Evolutionary conservation across 768 basidiomycete genomes (phyloP), one percentile per base, ranked within the genome.

Genomic region (Chalciporus pseudorubinellus): DNA sequence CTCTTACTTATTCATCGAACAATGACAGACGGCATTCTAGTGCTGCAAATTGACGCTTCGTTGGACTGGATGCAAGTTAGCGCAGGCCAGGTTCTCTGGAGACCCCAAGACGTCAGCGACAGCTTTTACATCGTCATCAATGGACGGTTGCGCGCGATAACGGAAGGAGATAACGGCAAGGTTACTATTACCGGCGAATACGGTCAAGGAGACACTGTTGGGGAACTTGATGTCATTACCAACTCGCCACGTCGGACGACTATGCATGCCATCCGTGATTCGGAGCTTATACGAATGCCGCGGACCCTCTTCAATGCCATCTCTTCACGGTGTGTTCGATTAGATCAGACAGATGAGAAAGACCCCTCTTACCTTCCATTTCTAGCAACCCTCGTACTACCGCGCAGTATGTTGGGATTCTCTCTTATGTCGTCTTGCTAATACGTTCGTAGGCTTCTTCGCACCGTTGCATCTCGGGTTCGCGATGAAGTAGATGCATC

Each of bases 121-220:
- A 95, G 93, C 60, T 98, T 98, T 70, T 98, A 97, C 67, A 97
- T 99, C 52, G 97, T 95, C 55, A 91, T 95, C 66, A 95, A 98
- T 64, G 97, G 97, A 44, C 93, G 97, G 59, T 73, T 99, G 16
- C 84, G 97, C 55, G 90, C 93, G 2, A 87, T 98, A 52, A 78
- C 82, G 13, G 94, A 98, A 62, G 82, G 81, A 20, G 84, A 87
- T 22, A 77, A 74, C 24, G 92, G 89, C 6, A 83, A 78, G 31
- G 85, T 95, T 33, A 80, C 80, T 10, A 94, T 98, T 43, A 77
- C 88, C 2, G 91, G 85, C 8, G 97, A 99, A 73, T 95, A 95
- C 62, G 97, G 97, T 34, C 95, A 98, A 69, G 95, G 94, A 10
- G 95, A 98, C 63, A 90, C 91, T 0, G 93, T 98, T 44, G 97